Evolutionary conservation across 2,329 filamentous ascomycete genomes (phyloP), one percentile per base, ranked within the genome.

Genomic region (Beauveria pseudobassiana): DNA sequence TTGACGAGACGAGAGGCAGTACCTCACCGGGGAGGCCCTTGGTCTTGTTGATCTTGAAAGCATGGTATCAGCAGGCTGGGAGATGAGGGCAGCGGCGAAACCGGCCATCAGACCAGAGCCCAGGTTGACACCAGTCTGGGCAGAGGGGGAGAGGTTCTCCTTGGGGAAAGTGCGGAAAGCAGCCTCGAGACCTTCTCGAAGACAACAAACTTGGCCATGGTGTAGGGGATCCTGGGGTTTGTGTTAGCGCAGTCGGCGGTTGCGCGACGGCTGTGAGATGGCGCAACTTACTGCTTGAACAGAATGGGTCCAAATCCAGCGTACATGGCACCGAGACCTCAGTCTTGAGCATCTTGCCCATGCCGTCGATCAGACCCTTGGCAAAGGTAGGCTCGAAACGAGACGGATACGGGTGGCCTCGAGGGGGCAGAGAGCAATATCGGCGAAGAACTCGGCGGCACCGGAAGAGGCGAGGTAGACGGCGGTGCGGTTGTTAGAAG

Each of bases 11-110:
- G 88, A 76, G 81, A 83, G 74, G 84, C 84, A 71, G 89, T 95
- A 72, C 91, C 82, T 96, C 90, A 82, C 91, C 91, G 68, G 91
- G 90, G 64, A 86, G 81, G 79, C 90, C 91, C 82, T 91, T 87
- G 79, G 89, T 91, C 89, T 95, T 95, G 89, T 96, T 96, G 84
- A 96, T 95, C 86, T 93, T 95, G 80, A 89, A 67, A 96, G 87
- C 91, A 96, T 96, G 74, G 91, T 96, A 77, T 96, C 91, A 75
- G 91, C 91, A 70, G 91, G 91, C 82, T 96, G 91, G 66, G 91
- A 96, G 75, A 96, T 84, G 70, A 93, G 75, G 74, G 91, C 91
- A 70, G 91, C 91, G 71, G 90, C 91, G 80, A 96, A 91, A 89
- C 91, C 77, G 65, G 77, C 77, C 64, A 78, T 73, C 66, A 79